Percentiles rank a stretch among this genome's conserved stretches.
Evolutionary conservation across 257 asterid genomes (phyloP).

Genomic region (Fraxinus anomala): DNA sequence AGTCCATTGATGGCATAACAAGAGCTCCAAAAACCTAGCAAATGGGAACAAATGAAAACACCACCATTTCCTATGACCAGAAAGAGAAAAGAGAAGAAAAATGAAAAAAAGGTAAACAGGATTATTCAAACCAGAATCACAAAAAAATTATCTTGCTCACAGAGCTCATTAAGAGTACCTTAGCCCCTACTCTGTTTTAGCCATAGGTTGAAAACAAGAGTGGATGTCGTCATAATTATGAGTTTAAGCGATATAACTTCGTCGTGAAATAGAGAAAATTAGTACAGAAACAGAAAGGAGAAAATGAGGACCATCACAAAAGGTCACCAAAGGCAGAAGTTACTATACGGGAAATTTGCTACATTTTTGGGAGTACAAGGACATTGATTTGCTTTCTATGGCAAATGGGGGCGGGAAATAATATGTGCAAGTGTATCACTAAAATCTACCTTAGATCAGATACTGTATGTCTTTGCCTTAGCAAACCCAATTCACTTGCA

Average conservation of each 20-base stretch:
- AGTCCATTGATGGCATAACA: no score
- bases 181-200: no score
- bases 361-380: not conserved
- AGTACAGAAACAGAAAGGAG: not conserved
- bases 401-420: not conserved
- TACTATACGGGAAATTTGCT: not conserved
- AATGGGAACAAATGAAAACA: not conserved
- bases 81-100: not conserved
- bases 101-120: not conserved
- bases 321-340: not conserved
- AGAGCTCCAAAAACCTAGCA: not conserved
- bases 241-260: no score
- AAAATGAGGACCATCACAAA: not conserved
- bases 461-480: constrained; percentile 72
- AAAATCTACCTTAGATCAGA: constrained; percentile 68
- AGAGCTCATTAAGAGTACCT: not conserved
- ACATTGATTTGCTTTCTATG: not conserved
- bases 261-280: not conserved
- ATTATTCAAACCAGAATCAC: not conserved
- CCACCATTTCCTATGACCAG: not conserved
- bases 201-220: no score
- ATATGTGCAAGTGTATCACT: not conserved
- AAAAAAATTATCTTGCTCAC: not conserved
- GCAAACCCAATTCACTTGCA: constrained; percentile 69
- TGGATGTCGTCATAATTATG: no score